These are phyloP conservation scores for Aspergillus sp. DNA, from an alignment of 2,329 filamentous ascomycete species.

Conservation along the genomic window DNA sequence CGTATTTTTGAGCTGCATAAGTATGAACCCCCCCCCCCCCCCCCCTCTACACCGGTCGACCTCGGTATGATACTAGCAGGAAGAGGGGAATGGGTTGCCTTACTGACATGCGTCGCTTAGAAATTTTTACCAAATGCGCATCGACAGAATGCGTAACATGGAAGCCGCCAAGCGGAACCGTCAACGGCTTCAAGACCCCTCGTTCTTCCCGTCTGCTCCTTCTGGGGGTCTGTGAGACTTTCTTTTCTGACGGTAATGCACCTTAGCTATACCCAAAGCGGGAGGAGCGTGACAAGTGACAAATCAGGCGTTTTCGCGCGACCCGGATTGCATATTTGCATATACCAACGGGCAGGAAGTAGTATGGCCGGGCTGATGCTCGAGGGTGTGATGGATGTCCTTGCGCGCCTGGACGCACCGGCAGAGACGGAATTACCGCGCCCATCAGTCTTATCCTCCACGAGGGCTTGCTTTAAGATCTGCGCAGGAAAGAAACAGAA, in stretches of 20 bases:
- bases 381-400: background rate
- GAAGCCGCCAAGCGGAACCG: conserved; percentile 78
- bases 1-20: conserved; percentile 82
- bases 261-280: background rate
- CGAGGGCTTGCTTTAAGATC: conserved; percentile 1
- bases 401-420: background rate
- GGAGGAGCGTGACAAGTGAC: background rate
- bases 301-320: background rate
- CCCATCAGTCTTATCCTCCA: background rate
- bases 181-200: conserved; percentile 75
- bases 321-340: background rate
- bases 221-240: conserved; percentile 48
- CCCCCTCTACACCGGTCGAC: background rate
- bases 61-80: background rate
- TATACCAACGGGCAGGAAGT: background rate
- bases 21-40: conserved; percentile 44
- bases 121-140: conserved; percentile 80
- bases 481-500: background rate
- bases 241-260: background rate
- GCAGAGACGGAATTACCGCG: background rate
- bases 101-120: conserved; percentile 44
- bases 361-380: background rate
- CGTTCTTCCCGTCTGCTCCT: conserved; percentile 82
- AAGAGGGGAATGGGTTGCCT: background rate
- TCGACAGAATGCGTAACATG: conserved; percentile 75